These are phyloP conservation scores for Piper longum DNA, from an alignment of 164 flowering plant genomes.

Conservation along the genomic window DNA sequence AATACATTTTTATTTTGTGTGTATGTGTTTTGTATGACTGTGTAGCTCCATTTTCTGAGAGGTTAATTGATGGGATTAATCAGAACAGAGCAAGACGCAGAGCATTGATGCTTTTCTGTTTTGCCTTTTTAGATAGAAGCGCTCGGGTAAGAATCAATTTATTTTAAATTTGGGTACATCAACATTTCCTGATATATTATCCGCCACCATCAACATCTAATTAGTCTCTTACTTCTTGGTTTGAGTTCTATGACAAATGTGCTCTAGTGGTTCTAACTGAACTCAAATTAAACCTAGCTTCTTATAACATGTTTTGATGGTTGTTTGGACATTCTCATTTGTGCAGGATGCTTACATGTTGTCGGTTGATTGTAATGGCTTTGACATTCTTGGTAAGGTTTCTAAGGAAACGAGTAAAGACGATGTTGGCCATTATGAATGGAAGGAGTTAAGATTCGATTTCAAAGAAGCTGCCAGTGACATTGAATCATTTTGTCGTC, in stretches of 20 bases:
- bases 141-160: constrained; percentile 37
- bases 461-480: constrained; percentile 57
- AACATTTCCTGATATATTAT: too few species aligned
- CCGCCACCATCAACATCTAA: too few species aligned
- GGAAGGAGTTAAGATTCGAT: constrained; percentile 57
- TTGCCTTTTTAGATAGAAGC: constrained; percentile 36
- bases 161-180: not conserved
- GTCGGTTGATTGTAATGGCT: constrained; percentile 66
- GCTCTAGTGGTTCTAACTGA: not conserved
- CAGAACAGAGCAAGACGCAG: constrained; percentile 65
- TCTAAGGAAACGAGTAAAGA: constrained; percentile 19
- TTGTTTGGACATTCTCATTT: not conserved
- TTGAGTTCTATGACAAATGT: not conserved
- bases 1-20: not conserved
- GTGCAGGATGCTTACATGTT: constrained; percentile 60
- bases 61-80: constrained; percentile 77
- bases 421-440: constrained; percentile 31
- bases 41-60: constrained; percentile 51
- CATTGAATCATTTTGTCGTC: constrained; percentile 49
- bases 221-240: not conserved
- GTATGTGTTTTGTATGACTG: not conserved
- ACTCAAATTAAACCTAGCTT: not conserved
- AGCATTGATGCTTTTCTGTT: constrained; percentile 68
- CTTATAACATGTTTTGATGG: not conserved
- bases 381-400: constrained; percentile 63